A percentile compares a stretch with the other conserved stretches of the same genome.
These are phyloP conservation scores for Solanum ossicruentum DNA, from an alignment of 257 asterid species.

Conservation along the genomic window DNA sequence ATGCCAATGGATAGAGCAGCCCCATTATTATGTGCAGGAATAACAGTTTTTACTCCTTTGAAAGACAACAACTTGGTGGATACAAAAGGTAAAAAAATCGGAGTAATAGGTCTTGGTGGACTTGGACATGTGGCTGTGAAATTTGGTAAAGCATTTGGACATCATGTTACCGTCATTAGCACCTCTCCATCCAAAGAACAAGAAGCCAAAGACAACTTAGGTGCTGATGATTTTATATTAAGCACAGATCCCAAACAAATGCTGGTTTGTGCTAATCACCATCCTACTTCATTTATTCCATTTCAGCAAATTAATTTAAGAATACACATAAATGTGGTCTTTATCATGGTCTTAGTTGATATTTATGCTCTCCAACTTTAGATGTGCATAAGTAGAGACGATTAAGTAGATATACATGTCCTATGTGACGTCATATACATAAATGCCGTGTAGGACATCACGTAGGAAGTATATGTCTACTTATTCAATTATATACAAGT, in stretches of 20 bases:
- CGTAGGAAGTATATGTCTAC: no score
- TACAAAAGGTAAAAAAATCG: constrained; percentile 33
- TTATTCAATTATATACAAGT: no score
- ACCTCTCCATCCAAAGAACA: constrained; percentile 76
- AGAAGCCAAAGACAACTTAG: constrained; percentile 53
- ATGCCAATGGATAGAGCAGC: constrained; percentile 83
- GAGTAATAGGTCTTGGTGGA: constrained; percentile 72
- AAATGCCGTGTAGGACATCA: no score
- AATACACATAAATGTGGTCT: no score
- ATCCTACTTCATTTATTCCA: background rate
- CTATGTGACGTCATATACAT: no score
- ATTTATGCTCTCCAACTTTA: no score
- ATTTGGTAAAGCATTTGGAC: constrained; percentile 72
- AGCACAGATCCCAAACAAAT: constrained; percentile 50
- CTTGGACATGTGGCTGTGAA: constrained; percentile 63
- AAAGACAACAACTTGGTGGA: constrained; percentile 49
- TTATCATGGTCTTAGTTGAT: no score
- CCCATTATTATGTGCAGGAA: constrained; percentile 69
- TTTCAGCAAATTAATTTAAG: background rate
- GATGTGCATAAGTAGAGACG: no score
- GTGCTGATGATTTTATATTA: constrained; percentile 72
- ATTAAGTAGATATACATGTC: no score
- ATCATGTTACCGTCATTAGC: constrained; percentile 70
- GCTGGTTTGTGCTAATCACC: constrained; percentile 24
- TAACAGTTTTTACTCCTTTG: constrained; percentile 57